Conservation (phyloP, 73 alveolate genomes). For the Stentor coeruleus region DNA sequence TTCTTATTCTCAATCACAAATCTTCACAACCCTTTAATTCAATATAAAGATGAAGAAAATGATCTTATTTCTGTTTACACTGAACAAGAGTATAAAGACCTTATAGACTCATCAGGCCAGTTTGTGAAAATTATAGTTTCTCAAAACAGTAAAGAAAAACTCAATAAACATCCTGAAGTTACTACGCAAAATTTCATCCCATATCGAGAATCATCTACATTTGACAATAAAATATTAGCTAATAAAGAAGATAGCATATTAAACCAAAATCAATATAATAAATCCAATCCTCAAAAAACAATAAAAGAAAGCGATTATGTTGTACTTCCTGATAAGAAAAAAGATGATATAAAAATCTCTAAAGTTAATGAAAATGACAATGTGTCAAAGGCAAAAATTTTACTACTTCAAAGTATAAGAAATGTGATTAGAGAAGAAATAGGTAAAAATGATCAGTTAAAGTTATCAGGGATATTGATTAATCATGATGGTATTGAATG, state of each 20-base stretch:
- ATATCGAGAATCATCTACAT: too few species aligned
- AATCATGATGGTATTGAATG: neutral
- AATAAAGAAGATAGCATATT: too few species aligned
- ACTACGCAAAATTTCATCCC: too few species aligned
- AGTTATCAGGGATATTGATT: neutral
- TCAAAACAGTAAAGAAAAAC: neutral
- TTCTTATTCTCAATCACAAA: neutral
- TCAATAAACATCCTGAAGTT: too few species aligned
- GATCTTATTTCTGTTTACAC: neutral
- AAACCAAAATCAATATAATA: neutral
- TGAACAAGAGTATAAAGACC: neutral
- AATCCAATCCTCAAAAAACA: neutral
- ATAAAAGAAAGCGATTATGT: neutral
- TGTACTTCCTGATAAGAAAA: neutral
- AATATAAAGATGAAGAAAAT: constrained; percentile 7
- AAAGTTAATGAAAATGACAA: neutral
- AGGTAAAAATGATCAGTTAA: neutral
- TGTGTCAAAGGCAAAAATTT: neutral
- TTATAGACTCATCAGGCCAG: too few species aligned
- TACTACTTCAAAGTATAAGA: neutral
- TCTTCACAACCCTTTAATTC: neutral
- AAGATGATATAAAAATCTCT: neutral
- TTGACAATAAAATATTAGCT: neutral
- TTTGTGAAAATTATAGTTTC: too few species aligned
- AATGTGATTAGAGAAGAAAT: constrained; percentile 9